Conservation (phyloP, 345 rosid species). For the Balakata baccata region DNA sequence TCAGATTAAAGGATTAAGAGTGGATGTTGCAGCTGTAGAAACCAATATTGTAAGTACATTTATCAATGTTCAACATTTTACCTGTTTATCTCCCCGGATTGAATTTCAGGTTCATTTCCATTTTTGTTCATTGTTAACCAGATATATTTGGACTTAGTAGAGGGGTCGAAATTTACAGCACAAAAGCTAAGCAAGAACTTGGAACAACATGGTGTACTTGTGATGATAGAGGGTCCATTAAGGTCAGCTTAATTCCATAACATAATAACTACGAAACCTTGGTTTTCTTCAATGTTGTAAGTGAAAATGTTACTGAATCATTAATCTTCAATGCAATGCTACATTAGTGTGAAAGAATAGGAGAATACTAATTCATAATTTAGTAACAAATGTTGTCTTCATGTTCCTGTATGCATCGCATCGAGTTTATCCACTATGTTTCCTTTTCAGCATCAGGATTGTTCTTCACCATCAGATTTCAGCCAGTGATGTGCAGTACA, state of each 20-base stretch:
- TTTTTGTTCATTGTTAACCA: slow-evolving; percentile 20
- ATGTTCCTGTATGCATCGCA: not conserved
- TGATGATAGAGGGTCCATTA: slow-evolving; percentile 51
- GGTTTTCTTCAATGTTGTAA: not conserved
- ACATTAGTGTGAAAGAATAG: no score
- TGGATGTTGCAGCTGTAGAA: slow-evolving; percentile 65
- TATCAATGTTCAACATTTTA: not conserved
- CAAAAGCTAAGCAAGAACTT: slow-evolving; percentile 57
- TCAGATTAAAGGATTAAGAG: slow-evolving; percentile 64
- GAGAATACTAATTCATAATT: no score
- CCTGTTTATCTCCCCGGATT: not conserved
- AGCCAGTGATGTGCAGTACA: slow-evolving; percentile 60
- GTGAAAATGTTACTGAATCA: no score
- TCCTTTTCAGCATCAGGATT: slow-evolving; percentile 58
- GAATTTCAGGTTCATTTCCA: not conserved
- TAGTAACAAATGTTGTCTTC: not conserved
- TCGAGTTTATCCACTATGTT: not conserved
- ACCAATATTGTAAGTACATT: slow-evolving; percentile 75
- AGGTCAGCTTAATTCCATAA: slow-evolving; percentile 38
- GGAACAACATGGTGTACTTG: slow-evolving; percentile 61
- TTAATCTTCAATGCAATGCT: no score
- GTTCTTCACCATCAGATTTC: slow-evolving; percentile 88
- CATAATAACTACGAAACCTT: not conserved
- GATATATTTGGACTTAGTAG: slow-evolving; percentile 58
- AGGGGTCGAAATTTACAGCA: slow-evolving; percentile 48